phyloP scores from a whole-genome alignment of 139 green algal genomes.

The Auxenochlorella pyrenoidosa region DNA sequence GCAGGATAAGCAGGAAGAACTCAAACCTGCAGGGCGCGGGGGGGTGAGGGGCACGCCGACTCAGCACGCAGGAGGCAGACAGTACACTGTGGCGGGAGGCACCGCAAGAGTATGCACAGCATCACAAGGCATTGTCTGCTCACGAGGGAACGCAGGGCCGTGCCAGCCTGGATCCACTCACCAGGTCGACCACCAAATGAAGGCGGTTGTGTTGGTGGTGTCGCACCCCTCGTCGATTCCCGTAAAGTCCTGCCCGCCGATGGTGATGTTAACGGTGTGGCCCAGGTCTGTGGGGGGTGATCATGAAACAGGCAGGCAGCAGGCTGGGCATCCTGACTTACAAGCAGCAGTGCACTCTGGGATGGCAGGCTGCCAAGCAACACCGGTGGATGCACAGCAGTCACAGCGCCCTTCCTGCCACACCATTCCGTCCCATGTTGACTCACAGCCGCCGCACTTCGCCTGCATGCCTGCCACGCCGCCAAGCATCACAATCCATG shows the following conservation, averaged over 20 bases:
- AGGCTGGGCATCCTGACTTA: neutral
- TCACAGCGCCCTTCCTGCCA: neutral
- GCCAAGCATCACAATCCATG: slow-evolving; percentile 1
- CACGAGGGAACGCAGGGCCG: neutral
- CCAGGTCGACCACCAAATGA: slow-evolving; percentile 15
- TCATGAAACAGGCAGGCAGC: neutral
- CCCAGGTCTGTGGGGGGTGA: neutral
- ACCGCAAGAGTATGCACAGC: neutral
- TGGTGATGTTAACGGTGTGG: neutral
- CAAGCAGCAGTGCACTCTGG: no score
- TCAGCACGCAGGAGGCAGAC: neutral
- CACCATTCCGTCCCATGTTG: neutral
- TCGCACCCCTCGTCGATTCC: slow-evolving; percentile 4
- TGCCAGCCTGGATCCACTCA: neutral
- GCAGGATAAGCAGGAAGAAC: slow-evolving; percentile 34
- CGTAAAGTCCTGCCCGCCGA: neutral
- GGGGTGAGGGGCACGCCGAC: no score
- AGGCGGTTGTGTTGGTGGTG: slow-evolving; percentile 3
- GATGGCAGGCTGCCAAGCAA: no score
- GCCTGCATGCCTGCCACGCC: slow-evolving; percentile 26
- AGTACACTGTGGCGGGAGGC: neutral
- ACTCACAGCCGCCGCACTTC: slow-evolving; percentile 20
- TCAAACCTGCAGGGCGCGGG: slow-evolving; percentile 12
- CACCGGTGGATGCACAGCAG: neutral
- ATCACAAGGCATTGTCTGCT: no score